A percentile compares a stretch with the other conserved stretches of the same genome.
Evolutionary conservation across 495 filamentous ascomycete genomes (phyloP).

Genomic region (Penicillium paradoxum): DNA sequence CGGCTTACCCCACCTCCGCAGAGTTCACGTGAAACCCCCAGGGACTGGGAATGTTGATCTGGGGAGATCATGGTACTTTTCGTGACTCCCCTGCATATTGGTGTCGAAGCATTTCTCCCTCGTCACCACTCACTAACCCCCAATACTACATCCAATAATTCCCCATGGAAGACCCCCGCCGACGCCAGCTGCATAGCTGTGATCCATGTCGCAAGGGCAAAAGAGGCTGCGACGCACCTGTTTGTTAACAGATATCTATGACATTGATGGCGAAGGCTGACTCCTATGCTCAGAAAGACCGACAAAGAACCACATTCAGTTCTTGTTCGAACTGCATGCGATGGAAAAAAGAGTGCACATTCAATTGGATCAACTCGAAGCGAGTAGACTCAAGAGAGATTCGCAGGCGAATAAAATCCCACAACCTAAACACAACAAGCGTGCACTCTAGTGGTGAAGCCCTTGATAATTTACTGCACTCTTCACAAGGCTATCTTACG

Average conservation of each 20-base stretch:
- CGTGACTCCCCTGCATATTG: no score
- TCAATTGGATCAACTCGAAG: slow-evolving; percentile 22
- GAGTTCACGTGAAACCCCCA: no score
- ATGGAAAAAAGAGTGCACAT: slow-evolving; percentile 30
- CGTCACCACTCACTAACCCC: no score
- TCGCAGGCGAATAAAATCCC: neutral
- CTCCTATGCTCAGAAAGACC: slow-evolving; percentile 8
- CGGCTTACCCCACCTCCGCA: no score
- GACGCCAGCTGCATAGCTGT: slow-evolving; percentile 38
- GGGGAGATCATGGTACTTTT: no score
- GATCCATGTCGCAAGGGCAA: slow-evolving; percentile 45
- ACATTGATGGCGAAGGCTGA: neutral
- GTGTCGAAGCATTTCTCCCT: no score
- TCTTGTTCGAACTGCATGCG: slow-evolving; percentile 26
- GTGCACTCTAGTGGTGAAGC: no score
- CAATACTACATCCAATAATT: no score
- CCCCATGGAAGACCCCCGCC: slow-evolving; percentile 3
- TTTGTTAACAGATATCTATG: neutral
- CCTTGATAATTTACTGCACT: no score
- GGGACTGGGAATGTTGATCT: no score
- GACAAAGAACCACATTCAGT: slow-evolving; percentile 5
- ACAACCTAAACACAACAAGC: no score
- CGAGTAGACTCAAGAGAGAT: slow-evolving; percentile 1
- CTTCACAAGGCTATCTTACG: no score
- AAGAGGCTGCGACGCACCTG: slow-evolving; percentile 37